Conservation (phyloP, 805 yeast genomes). For the Zygotorulaspora sp. region DNA sequence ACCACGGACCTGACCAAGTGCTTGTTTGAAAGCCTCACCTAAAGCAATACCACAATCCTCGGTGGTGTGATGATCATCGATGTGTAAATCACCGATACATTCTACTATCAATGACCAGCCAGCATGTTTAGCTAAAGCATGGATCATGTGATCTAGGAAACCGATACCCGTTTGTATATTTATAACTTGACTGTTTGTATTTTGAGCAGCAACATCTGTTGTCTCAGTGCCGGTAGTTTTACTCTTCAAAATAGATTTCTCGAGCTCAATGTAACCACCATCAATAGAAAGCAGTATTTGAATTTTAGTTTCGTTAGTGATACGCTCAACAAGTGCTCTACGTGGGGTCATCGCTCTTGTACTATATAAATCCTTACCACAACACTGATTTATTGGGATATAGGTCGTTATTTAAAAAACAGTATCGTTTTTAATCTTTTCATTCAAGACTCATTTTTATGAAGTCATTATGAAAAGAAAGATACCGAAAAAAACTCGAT, state of each 20-base stretch:
- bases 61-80: slow-evolving; percentile 95
- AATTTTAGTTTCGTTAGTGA: slow-evolving; percentile 91
- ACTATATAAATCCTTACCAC: too few relatives aligned
- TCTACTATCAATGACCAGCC: slow-evolving; percentile 92
- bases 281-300: slow-evolving; percentile 78
- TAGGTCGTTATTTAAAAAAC: too few relatives aligned
- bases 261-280: slow-evolving; percentile 73
- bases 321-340: slow-evolving; percentile 43
- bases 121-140: slow-evolving; percentile 92
- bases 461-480: too few relatives aligned
- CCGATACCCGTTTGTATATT: slow-evolving; percentile 89
- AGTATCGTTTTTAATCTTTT: background rate
- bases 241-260: slow-evolving; percentile 49
- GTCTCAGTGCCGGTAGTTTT: slow-evolving; percentile 29
- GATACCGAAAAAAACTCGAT: background rate
- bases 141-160: slow-evolving; percentile 94
- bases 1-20: slow-evolving; percentile 84
- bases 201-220: slow-evolving; percentile 61
- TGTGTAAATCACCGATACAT: slow-evolving; percentile 90
- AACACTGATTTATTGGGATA: too few relatives aligned
- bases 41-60: slow-evolving; percentile 94
- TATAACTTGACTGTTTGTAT: slow-evolving; percentile 66
- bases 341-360: slow-evolving; percentile 23
- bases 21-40: slow-evolving; percentile 84
- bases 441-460: background rate